Percentiles rank a stretch among this genome's conserved stretches.
Conservation (phyloP, 2,329 filamentous ascomycete species). For the Xylariaceae sp. region DNA sequence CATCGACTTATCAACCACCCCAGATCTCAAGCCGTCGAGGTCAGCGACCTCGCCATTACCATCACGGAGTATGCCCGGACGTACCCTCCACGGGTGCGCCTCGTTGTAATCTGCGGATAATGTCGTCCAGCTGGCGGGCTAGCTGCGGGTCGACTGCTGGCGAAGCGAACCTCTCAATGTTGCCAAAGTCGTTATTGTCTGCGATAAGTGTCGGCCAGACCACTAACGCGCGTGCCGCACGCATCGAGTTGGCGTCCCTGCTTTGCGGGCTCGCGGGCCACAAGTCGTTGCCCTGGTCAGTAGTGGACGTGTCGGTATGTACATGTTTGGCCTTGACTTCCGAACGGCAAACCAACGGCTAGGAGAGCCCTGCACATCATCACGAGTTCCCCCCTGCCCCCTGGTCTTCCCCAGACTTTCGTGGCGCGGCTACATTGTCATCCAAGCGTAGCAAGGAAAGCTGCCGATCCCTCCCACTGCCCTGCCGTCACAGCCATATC, state of each 20-base stretch:
- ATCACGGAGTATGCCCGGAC: too few species aligned
- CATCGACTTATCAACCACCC: too few species aligned
- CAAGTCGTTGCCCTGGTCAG: not conserved
- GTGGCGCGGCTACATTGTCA: constrained; percentile 5
- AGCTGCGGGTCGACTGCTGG: too few species aligned
- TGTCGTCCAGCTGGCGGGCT: too few species aligned
- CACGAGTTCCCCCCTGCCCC: constrained; percentile 1
- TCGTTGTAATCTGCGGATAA: too few species aligned
- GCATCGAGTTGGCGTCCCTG: not conserved
- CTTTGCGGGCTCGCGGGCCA: not conserved
- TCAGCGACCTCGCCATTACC: too few species aligned
- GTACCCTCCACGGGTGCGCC: too few species aligned
- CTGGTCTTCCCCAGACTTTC: constrained; percentile 24
- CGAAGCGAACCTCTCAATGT: too few species aligned
- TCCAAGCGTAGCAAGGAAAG: constrained; percentile 15
- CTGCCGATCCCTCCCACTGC: constrained; percentile 14
- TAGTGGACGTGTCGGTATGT: too few species aligned
- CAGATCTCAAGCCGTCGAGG: too few species aligned
- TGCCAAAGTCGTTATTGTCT: too few species aligned
- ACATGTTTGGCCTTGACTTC: not conserved
- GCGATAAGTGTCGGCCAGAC: too few species aligned
- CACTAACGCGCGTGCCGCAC: not conserved
- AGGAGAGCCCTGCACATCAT: not conserved
- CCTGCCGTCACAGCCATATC: constrained; percentile 1
- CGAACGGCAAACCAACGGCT: not conserved